Conservation (phyloP, 225 moss, liverwort and hornwort genomes). For the Bryoerythrophyllum caledonicum region DNA sequence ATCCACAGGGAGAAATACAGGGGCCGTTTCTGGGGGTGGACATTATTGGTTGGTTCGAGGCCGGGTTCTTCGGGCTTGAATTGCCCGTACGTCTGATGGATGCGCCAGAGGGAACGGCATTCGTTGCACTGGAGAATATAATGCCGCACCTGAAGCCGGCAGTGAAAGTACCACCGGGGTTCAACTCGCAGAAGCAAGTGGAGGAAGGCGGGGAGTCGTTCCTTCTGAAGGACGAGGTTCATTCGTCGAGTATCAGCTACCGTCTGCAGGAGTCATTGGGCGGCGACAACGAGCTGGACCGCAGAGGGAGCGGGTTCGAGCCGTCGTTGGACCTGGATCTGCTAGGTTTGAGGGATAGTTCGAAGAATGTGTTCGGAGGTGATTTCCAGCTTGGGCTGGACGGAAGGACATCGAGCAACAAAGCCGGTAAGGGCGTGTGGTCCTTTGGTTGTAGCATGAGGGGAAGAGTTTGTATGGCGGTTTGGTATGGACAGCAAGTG, state of each 20-base stretch:
- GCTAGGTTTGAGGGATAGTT: constrained; percentile 33
- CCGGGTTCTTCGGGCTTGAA: constrained; percentile 89
- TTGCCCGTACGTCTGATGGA: constrained; percentile 85
- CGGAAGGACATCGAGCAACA: constrained; percentile 29
- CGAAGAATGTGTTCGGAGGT: constrained; percentile 35
- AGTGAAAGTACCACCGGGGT: constrained; percentile 88
- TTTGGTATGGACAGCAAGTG: background rate
- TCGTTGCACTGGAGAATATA: constrained; percentile 70
- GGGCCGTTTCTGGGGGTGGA: constrained; percentile 90
- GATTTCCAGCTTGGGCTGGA: constrained; percentile 34
- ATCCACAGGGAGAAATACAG: constrained; percentile 93
- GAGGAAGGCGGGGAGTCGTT: constrained; percentile 70
- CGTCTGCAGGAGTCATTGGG: constrained; percentile 42
- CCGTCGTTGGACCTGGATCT: constrained; percentile 43
- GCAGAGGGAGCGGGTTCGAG: constrained; percentile 32
- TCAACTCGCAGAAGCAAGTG: constrained; percentile 72
- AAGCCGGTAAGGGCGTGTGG: constrained; percentile 31
- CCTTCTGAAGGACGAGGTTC: constrained; percentile 56
- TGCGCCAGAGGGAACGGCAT: constrained; percentile 66
- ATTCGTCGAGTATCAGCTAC: constrained; percentile 47
- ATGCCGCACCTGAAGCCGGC: constrained; percentile 99
- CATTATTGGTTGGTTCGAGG: constrained; percentile 98
- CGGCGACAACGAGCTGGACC: constrained; percentile 21
- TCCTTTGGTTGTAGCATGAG: background rate
- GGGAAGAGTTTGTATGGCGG: background rate